Evolutionary conservation across 306 rosid genomes (phyloP).

Genomic region (Citrullus colocynthis): DNA sequence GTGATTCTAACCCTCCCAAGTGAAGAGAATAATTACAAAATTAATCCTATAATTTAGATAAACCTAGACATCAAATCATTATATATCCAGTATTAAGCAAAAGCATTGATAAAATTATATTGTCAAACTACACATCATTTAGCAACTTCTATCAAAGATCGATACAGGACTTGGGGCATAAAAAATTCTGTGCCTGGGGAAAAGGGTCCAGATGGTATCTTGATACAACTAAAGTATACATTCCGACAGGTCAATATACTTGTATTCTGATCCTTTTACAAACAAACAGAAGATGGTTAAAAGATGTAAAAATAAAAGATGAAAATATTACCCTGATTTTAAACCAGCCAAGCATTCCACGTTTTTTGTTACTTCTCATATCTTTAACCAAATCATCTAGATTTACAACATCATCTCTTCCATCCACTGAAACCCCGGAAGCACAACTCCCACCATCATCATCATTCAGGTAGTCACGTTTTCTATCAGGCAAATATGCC

Average conservation of each 20-base stretch:
- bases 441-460: conserved; percentile 52
- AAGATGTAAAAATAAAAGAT: neutral
- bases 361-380: conserved; percentile 47
- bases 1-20: too few relatives aligned
- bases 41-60: too few relatives aligned
- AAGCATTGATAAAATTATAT: neutral
- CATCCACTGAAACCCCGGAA: conserved; percentile 52
- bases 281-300: neutral
- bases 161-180: neutral
- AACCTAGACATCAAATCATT: too few relatives aligned
- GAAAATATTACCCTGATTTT: conserved; percentile 43
- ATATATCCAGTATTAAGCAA: too few relatives aligned
- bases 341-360: conserved; percentile 86
- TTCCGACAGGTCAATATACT: neutral
- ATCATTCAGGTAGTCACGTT: conserved; percentile 46
- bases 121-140: neutral
- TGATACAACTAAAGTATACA: neutral
- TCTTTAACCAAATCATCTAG: conserved; percentile 65
- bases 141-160: neutral
- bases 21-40: too few relatives aligned
- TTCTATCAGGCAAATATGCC: conserved; percentile 76
- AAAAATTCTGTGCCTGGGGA: neutral
- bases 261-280: neutral
- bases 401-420: conserved; percentile 39
- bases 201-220: neutral